Evolutionary conservation across 768 basidiomycete species (phyloP), one percentile per base, ranked within the genome.

Genomic region (Chalciporus pseudorubinellus): DNA sequence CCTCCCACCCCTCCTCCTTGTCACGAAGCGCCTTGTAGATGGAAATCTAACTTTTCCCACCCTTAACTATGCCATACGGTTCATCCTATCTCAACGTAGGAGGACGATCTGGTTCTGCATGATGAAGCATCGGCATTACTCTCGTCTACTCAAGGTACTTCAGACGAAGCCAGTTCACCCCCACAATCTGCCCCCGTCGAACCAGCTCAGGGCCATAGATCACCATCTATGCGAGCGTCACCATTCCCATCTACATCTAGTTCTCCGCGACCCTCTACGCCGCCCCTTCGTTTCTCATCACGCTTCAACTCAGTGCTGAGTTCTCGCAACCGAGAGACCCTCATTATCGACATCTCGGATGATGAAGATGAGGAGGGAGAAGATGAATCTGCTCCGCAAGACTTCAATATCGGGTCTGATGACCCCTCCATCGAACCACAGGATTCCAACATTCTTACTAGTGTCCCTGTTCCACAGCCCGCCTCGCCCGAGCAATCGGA

Each of bases 341-440:
- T 70, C 42, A 50, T 71, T 33, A 70, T 70, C 36, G 63, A 71
- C 21, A 67, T 69, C 19, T 63, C 63, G 7, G 70, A 64, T 42
- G 66, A 68, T 1, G 68, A 66, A 3, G 62, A 60, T 0, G 59
- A 61, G 2, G 61, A 59, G 4, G 56, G 48, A 16, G 64, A 53
- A 28, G 59, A 36, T 46, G 51, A 49, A 20, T 20, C 33, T 39
- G 18, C 14, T 29, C 26, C 39, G 1, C 39, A 42, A 28, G 9
- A 42, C 12, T 29, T 7, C 11, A 38, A 52, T 29, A n/a, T 22
- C 13, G 36, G 12, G 13, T 13, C 44, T 10, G 21, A 36, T 22
- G 31, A 40, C 13, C 11, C 26, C 34, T 16, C 45, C 18, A 45
- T 40, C 22, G 52, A 51, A 19, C 19, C 48, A 13, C 33, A 49